phyloP scores from a whole-genome alignment of 768 basidiomycete genomes.

The Hydnomerulius pinastri region DNA sequence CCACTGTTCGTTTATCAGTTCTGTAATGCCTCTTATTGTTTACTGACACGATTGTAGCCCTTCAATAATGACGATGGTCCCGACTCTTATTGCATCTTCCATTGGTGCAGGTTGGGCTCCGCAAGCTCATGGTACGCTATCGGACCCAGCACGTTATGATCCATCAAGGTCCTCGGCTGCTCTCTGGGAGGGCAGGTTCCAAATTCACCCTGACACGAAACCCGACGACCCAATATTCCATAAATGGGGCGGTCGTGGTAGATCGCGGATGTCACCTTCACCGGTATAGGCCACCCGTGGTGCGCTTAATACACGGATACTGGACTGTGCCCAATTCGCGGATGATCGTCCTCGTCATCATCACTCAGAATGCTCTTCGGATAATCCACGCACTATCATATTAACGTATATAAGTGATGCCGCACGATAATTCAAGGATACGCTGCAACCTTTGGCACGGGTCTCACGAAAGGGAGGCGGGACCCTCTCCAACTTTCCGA shows the following conservation, averaged over 20 bases:
- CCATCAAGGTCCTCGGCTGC: slow-evolving; percentile 82
- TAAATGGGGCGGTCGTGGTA: slow-evolving; percentile 30
- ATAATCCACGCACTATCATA: not conserved
- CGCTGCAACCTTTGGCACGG: not conserved
- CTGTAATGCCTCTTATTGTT: slow-evolving; percentile 2
- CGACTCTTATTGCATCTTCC: slow-evolving; percentile 70
- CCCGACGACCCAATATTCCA: slow-evolving; percentile 56
- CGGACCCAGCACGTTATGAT: slow-evolving; percentile 74
- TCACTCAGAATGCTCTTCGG: not conserved
- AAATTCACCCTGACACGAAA: slow-evolving; percentile 85
- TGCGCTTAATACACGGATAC: too few species aligned
- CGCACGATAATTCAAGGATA: not conserved
- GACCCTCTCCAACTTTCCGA: not conserved
- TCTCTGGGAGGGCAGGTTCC: slow-evolving; percentile 82
- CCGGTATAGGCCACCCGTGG: slow-evolving; percentile 15
- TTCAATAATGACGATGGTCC: slow-evolving; percentile 75
- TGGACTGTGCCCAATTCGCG: too few species aligned
- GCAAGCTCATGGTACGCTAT: slow-evolving; percentile 56
- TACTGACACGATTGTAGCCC: slow-evolving; percentile 48
- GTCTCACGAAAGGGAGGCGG: not conserved
- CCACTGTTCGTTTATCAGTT: slow-evolving; percentile 46
- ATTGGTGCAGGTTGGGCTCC: slow-evolving; percentile 69
- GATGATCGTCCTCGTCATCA: not conserved
- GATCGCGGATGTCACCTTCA: slow-evolving; percentile 13
- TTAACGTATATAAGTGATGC: not conserved